Conservation (phyloP, 306 rosid genomes). For the Vigna trinervia region DNA sequence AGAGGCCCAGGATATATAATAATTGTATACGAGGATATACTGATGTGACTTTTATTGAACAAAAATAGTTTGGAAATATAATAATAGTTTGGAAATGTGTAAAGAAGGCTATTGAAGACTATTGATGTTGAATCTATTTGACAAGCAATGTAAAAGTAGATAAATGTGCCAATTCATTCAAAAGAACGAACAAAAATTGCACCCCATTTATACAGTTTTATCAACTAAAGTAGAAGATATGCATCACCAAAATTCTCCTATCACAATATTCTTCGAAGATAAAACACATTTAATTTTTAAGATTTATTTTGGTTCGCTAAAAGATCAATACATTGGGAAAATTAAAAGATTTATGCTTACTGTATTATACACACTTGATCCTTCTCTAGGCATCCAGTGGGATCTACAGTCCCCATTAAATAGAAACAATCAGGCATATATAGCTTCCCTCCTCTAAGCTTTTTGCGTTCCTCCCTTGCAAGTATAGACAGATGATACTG, state of each 20-base stretch:
- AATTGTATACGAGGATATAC: no score
- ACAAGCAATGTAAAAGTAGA: neutral
- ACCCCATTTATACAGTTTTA: neutral
- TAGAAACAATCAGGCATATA: conserved; percentile 60
- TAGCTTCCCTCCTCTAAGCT: conserved; percentile 63
- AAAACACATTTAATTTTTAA: neutral
- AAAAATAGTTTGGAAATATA: no score
- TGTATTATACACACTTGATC: conserved; percentile 77
- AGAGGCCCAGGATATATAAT: no score
- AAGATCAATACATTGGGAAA: conserved; percentile 18
- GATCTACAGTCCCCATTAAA: conserved; percentile 89
- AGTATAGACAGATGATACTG: conserved; percentile 54
- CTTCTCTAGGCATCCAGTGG: conserved; percentile 58
- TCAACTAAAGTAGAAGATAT: neutral
- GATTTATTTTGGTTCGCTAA: neutral
- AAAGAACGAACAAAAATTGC: neutral
- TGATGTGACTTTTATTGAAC: no score
- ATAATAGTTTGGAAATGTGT: no score
- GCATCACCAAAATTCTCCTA: neutral
- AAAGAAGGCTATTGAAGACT: neutral
- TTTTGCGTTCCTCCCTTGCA: conserved; percentile 51
- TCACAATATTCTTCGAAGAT: neutral
- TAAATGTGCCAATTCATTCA: neutral
- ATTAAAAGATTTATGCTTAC: conserved; percentile 55
- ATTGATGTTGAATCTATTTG: no score